Evolutionary conservation across 1,284 basidiomycete genomes (phyloP), one percentile per base, ranked within the genome.

Genomic region (Chalciporus sp.): DNA sequence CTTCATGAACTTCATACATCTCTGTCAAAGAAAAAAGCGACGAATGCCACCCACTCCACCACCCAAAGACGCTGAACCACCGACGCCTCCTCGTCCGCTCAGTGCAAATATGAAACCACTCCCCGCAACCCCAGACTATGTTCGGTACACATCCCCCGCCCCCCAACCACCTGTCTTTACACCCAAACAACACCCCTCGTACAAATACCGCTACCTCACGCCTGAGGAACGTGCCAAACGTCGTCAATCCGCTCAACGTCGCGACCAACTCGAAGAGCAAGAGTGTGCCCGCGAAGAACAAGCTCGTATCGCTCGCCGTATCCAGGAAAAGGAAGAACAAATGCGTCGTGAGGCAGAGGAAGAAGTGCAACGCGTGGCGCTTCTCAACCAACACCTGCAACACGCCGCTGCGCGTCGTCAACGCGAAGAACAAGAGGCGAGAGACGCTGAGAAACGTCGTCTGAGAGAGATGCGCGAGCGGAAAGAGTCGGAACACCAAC

Each of bases 311-410:
- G 72, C 71, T 0, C 75, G 73, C 9, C 67, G 75, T 12, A 79
- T 72, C 60, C 67, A 68, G 28, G 72, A 80, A 63, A 84, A 82
- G 59, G 76, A 78, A 59, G 77, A 75, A 43, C 57, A 76, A 7
- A 61, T 75, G 56, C 71, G 70, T 42, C 73, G 76, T 56, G 78
- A 80, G 27, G 72, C 69, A 56, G 79, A 82, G 57, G 82, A 82
- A 33, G 84, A 85, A 59, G 72, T 61, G 5, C 67, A 64, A 53
- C 73, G 83, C 42, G 76, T 72, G 51, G 71, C 60, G 3, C 59
- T 70, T 41, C 66, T 86, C 26, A 79, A 83, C 58, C 72, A 76
- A 50, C 79, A 87, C 62, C 69, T 86, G 42, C 71, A 70, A 45
- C 72, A 72, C 19, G 77, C 78, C 9, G 75, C 78, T 1, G 73